A percentile compares a stretch with the other conserved stretches of the same genome.
phyloP scores from a whole-genome alignment of 345 rosid genomes.

The Eucalyptus sideroxylon region DNA sequence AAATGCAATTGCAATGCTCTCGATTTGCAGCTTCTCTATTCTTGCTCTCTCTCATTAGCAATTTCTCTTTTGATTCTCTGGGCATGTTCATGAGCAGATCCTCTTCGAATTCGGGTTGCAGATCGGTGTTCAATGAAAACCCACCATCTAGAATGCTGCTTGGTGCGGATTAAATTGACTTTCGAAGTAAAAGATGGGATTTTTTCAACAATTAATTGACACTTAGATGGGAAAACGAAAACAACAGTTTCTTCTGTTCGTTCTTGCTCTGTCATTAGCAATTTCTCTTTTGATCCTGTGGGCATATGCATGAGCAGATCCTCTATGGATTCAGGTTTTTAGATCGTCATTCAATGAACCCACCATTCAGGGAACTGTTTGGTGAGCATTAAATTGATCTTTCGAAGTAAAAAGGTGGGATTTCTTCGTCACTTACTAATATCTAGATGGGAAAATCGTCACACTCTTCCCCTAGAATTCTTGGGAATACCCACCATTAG shows the following conservation, averaged over 20 bases:
- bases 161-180: background rate
- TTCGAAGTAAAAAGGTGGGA: background rate
- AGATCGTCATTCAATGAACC: background rate
- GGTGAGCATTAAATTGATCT: background rate
- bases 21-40: background rate
- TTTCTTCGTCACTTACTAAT: background rate
- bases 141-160: background rate
- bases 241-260: background rate
- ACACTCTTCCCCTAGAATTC: background rate
- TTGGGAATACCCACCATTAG: background rate
- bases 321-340: background rate
- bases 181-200: background rate
- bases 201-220: background rate
- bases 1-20: background rate
- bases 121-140: background rate
- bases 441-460: background rate
- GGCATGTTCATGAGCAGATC: background rate
- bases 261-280: no score
- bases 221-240: background rate
- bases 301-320: no score
- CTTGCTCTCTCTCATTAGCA: background rate
- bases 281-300: no score
- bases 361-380: background rate
- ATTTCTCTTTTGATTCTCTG: background rate
- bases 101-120: background rate